These are phyloP conservation scores for Aspergillus quadrilineatus DNA, from an alignment of 2,329 filamentous ascomycete species.

Conservation along the genomic window DNA sequence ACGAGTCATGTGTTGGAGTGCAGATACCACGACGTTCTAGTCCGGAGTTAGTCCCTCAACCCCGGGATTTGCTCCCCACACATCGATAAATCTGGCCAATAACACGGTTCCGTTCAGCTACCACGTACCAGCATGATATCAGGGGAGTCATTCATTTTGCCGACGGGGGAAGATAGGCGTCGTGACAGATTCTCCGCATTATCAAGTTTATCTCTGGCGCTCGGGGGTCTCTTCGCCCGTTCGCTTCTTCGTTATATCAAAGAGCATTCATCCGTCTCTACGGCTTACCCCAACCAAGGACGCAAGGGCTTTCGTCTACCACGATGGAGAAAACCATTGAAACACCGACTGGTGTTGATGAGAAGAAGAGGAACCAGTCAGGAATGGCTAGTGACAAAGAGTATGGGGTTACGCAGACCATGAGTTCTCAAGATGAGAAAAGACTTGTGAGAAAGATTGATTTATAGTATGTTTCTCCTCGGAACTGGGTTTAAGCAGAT, in stretches of 20 bases:
- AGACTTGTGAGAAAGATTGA: background rate
- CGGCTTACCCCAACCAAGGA: background rate
- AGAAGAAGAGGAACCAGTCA: background rate
- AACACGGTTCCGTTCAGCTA: background rate
- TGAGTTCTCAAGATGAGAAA: background rate
- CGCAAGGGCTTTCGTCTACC: background rate
- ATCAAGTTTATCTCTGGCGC: background rate
- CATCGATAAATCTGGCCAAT: slow-evolving; percentile 13
- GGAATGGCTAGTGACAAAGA: background rate
- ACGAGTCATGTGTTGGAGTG: background rate
- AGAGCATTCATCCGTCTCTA: background rate
- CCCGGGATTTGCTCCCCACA: slow-evolving; percentile 3
- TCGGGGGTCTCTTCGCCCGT: background rate
- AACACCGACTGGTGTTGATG: background rate
- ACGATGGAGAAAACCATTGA: background rate
- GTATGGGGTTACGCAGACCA: background rate
- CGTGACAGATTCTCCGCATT: background rate
- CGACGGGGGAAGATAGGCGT: background rate
- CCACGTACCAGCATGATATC: background rate
- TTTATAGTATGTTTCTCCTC: slow-evolving; percentile 5
- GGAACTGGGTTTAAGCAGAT: background rate
- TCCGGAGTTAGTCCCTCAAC: background rate
- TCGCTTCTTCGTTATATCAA: background rate
- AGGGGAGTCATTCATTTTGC: background rate
- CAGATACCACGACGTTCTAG: background rate